phyloP scores from a whole-genome alignment of 1,284 basidiomycete genomes.

The Apiotrichum brassicae region DNA sequence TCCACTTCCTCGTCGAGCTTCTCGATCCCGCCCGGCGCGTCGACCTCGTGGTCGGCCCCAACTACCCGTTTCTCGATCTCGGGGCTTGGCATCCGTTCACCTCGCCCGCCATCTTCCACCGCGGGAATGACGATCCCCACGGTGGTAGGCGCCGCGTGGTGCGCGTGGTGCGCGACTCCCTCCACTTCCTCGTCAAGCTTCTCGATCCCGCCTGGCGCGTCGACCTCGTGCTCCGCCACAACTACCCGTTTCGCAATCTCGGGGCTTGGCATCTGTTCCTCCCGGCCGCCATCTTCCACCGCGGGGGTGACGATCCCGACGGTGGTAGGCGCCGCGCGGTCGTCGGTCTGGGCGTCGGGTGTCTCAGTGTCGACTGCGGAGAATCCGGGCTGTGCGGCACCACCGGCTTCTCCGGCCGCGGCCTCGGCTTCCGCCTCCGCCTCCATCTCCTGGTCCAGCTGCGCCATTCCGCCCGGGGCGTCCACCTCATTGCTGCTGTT shows the following conservation, averaged over 20 bases:
- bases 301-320: too few relatives aligned
- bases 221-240: constrained; percentile 24
- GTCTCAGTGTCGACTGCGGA: too few relatives aligned
- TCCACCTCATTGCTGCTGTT: neutral
- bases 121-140: too few relatives aligned
- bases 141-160: neutral
- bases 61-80: neutral
- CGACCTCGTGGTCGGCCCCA: neutral
- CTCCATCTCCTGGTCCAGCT: neutral
- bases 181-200: constrained; percentile 6
- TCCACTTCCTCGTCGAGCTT: neutral
- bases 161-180: constrained; percentile 1
- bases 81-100: neutral
- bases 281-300: too few relatives aligned
- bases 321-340: neutral
- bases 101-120: too few relatives aligned
- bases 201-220: constrained; percentile 27
- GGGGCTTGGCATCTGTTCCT: neutral
- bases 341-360: constrained; percentile 1
- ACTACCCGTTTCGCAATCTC: neutral
- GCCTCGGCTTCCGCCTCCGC: constrained; percentile 5
- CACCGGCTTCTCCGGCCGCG: neutral
- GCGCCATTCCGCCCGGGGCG: constrained; percentile 2
- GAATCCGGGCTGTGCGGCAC: neutral
- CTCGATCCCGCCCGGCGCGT: neutral